phyloP scores from a whole-genome alignment of 208 protist species.

The Wallacemonas collosoma region DNA sequence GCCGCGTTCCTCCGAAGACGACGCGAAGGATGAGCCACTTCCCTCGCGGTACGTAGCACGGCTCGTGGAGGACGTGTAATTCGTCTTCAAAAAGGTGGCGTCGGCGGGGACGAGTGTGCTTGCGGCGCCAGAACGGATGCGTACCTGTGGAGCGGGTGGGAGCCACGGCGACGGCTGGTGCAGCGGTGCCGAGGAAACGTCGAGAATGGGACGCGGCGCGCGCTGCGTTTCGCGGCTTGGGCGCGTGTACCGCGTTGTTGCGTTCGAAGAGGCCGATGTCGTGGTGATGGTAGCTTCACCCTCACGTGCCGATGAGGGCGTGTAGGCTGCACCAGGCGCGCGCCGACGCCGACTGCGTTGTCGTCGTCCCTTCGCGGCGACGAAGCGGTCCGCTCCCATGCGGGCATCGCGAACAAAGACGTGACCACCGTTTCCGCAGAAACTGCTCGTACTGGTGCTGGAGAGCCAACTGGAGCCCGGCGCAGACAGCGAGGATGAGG shows the following conservation, averaged over 20 bases:
- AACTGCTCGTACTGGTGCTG: slow-evolving; percentile 50
- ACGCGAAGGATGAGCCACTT: not conserved
- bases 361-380: not conserved
- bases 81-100: not conserved
- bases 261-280: slow-evolving; percentile 4
- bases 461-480: slow-evolving; percentile 42
- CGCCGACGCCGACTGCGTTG: not conserved
- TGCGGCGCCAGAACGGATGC: not conserved
- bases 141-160: no score
- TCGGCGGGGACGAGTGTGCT: slow-evolving; percentile 19
- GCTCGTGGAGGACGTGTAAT: slow-evolving; percentile 5
- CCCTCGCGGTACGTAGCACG: slow-evolving; percentile 9
- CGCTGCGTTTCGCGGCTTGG: not conserved
- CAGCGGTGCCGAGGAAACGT: slow-evolving; percentile 11
- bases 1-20: not conserved
- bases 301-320: slow-evolving; percentile 12
- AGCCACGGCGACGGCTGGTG: not conserved
- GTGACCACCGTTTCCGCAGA: slow-evolving; percentile 30
- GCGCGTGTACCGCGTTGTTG: slow-evolving; percentile 14
- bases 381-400: not conserved
- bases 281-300: slow-evolving; percentile 1
- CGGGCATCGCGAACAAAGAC: slow-evolving; percentile 30
- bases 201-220: slow-evolving; percentile 1
- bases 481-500: slow-evolving; percentile 12
- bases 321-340: slow-evolving; percentile 15